Percentiles rank a stretch among this genome's conserved stretches.
Evolutionary conservation across 345 rosid species (phyloP).

Genomic region (Cardiospermum halicacabum): DNA sequence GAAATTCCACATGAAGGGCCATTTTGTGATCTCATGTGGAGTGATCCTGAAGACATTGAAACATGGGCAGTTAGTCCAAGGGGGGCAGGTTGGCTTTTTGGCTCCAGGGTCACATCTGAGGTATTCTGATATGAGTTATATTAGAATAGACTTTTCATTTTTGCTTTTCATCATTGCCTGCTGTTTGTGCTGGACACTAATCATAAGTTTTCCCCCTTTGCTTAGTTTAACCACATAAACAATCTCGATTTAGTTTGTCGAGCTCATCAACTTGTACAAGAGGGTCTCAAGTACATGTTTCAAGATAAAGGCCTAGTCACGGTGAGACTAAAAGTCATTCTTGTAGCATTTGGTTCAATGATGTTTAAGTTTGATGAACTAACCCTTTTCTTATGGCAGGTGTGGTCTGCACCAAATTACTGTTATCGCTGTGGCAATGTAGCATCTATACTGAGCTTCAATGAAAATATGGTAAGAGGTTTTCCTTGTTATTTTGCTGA

Average conservation of each 20-base stretch:
- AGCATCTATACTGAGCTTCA: constrained; percentile 97
- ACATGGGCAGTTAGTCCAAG: constrained; percentile 99
- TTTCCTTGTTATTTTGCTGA: not conserved
- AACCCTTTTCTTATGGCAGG: constrained; percentile 44
- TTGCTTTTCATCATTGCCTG: not conserved
- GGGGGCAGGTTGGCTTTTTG: constrained; percentile 99
- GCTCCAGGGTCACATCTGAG: constrained; percentile 98
- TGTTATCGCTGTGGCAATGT: constrained; percentile 99
- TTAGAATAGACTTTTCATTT: not conserved
- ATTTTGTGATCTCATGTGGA: constrained; percentile 99
- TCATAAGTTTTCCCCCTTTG: constrained; percentile 8
- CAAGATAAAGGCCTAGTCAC: constrained; percentile 99
- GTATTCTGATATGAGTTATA: constrained; percentile 31
- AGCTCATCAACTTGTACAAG: constrained; percentile 99
- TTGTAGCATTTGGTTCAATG: not conserved
- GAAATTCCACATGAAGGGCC: constrained; percentile 99
- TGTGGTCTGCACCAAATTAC: constrained; percentile 99
- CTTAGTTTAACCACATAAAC: constrained; percentile 90
- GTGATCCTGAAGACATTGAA: constrained; percentile 99
- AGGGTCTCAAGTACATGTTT: constrained; percentile 99
- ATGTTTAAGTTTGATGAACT: constrained; percentile 22
- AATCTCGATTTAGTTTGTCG: constrained; percentile 94
- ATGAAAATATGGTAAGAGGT: constrained; percentile 83
- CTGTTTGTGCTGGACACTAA: constrained; percentile 19
- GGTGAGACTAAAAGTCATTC: constrained; percentile 36